phyloP scores from a whole-genome alignment of 192 early-diverging fungal species.

The Dimargaris xerosporica region DNA sequence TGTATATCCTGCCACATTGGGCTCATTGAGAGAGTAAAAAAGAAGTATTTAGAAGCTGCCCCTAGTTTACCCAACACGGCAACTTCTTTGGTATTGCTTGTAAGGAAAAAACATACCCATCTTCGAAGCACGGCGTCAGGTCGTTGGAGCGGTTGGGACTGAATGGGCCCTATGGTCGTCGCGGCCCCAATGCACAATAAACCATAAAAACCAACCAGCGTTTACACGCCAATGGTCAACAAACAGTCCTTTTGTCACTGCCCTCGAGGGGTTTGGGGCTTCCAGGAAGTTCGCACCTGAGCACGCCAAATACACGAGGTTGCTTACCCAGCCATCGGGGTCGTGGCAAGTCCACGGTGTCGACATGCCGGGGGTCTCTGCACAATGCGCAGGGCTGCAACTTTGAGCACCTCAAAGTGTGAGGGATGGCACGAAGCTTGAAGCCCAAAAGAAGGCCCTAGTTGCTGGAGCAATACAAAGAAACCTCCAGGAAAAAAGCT shows the following conservation, averaged over 20 bases:
- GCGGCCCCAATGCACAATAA: neutral
- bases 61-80: neutral
- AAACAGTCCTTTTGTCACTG: neutral
- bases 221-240: neutral
- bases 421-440: too few species aligned
- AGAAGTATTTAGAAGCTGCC: neutral
- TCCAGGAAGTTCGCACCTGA: neutral
- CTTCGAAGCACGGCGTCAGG: constrained; percentile 27
- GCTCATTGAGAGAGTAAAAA: neutral
- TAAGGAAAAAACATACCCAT: constrained; percentile 6
- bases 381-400: neutral
- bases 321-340: neutral
- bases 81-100: neutral
- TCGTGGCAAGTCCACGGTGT: too few species aligned
- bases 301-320: too few species aligned
- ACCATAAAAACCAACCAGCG: neutral
- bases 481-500: too few species aligned
- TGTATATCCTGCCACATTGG: neutral
- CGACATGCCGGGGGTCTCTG: too few species aligned
- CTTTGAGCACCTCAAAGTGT: too few species aligned
- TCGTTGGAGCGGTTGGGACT: constrained; percentile 19
- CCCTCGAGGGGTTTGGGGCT: neutral
- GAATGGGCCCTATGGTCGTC: constrained; percentile 21
- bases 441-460: too few species aligned
- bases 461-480: too few species aligned